Percentiles rank a stretch among this genome's conserved stretches.
Conservation (phyloP, 192 early-diverging fungal species). For the Anaeromyces robustus region DNA sequence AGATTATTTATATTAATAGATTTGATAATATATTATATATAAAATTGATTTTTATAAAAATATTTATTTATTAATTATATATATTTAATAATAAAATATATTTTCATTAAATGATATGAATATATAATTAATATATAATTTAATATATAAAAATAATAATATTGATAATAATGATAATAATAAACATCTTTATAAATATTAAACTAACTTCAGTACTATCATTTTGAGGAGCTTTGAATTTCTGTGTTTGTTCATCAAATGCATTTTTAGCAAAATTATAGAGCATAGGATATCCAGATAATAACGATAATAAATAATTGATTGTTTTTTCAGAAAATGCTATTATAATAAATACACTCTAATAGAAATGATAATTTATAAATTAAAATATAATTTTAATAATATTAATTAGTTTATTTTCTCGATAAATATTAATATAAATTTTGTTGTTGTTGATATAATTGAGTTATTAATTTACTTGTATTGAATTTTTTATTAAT, state of each 20-base stretch:
- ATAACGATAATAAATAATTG: conserved; percentile 30
- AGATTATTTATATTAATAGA: conserved; percentile 9
- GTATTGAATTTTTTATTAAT: conserved; percentile 68
- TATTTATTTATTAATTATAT: too few species aligned
- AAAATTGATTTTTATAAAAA: too few species aligned
- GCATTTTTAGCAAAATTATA: conserved; percentile 36
- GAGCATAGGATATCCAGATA: conserved; percentile 35
- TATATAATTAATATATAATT: too few species aligned
- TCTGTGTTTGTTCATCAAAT: conserved; percentile 25
- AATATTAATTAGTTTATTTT: too few species aligned
- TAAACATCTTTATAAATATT: not conserved
- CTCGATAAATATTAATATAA: too few species aligned
- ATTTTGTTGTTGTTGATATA: too few species aligned
- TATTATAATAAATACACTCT: conserved; percentile 62
- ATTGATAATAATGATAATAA: too few species aligned
- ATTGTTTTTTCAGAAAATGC: conserved; percentile 69
- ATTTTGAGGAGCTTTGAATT: conserved; percentile 6
- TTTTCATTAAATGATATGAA: too few species aligned
- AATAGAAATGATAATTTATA: conserved; percentile 12
- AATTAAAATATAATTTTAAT: not conserved
- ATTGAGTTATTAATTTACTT: conserved; percentile 21
- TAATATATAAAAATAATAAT: too few species aligned
- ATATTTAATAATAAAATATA: too few species aligned
- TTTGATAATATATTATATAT: too few species aligned
- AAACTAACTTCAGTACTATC: conserved; percentile 2